Conservation (phyloP, 106 monocot genomes). For the Dendrobium huoshanense region DNA sequence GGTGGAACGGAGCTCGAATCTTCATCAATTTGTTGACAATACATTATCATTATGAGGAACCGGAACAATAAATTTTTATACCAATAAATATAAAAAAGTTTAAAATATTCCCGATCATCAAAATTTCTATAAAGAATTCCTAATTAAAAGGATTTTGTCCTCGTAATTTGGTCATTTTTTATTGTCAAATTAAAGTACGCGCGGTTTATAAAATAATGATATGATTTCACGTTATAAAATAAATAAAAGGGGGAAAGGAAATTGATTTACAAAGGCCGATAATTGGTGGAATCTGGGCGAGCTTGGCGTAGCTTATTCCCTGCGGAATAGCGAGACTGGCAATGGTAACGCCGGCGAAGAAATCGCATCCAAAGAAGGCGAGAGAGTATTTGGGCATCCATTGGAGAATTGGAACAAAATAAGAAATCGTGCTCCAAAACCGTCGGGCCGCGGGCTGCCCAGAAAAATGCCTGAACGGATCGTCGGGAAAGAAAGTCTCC, state of each 20-base stretch:
- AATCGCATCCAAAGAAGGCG: slow-evolving; percentile 28
- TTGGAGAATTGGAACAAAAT: slow-evolving; percentile 43
- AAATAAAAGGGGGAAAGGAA: no score
- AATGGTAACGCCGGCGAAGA: slow-evolving; percentile 63
- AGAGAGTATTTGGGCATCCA: slow-evolving; percentile 47
- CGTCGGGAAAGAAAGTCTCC: slow-evolving; percentile 64
- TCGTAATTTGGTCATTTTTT: no score
- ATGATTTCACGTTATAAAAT: no score
- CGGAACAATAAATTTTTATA: no score
- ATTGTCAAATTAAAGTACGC: no score
- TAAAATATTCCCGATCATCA: no score
- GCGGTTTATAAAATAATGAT: no score
- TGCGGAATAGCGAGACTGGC: slow-evolving; percentile 76
- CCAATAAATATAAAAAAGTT: no score
- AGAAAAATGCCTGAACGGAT: slow-evolving; percentile 45
- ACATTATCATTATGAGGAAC: background rate
- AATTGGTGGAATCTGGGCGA: slow-evolving; percentile 59
- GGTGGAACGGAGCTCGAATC: slow-evolving; percentile 10
- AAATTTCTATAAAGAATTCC: no score
- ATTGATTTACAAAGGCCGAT: slow-evolving; percentile 55
- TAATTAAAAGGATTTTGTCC: no score
- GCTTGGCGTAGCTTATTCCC: slow-evolving; percentile 71
- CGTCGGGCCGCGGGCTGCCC: slow-evolving; percentile 5
- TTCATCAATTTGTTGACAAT: background rate
- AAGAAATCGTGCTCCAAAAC: slow-evolving; percentile 16